A percentile compares a stretch with the other conserved stretches of the same genome.
phyloP scores from a whole-genome alignment of 192 early-diverging fungal genomes.

The Gryganskiella cystojenkinii region DNA sequence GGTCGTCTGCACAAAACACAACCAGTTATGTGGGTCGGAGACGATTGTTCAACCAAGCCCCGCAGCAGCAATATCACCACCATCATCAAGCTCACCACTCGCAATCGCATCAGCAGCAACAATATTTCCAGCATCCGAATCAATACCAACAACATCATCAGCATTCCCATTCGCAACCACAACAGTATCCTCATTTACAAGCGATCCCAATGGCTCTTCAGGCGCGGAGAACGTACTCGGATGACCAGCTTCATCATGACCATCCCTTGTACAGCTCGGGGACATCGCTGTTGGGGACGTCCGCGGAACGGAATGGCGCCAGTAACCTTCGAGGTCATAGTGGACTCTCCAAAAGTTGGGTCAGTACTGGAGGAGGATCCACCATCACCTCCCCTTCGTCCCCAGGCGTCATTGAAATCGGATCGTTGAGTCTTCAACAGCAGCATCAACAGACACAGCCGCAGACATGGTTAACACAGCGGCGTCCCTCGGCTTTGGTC shows the following conservation, averaged over 20 bases:
- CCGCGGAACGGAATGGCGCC: background rate
- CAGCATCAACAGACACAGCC: background rate
- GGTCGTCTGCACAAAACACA: conserved; percentile 27
- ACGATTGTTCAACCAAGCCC: conserved; percentile 14
- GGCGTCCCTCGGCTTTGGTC: conserved; percentile 1
- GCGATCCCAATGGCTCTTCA: background rate
- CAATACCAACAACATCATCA: conserved; percentile 3
- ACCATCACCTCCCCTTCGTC: background rate
- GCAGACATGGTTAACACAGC: background rate
- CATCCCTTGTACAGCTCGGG: background rate
- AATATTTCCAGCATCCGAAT: conserved; percentile 1
- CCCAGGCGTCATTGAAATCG: background rate
- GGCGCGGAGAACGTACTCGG: conserved; percentile 20
- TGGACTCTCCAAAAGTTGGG: conserved; percentile 37
- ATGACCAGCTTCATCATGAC: conserved; percentile 5
- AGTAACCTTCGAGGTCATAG: conserved; percentile 13
- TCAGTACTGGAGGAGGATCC: background rate
- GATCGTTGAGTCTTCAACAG: no score
- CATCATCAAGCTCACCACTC: conserved; percentile 1
- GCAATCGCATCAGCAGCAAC: conserved; percentile 4
- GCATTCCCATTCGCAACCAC: background rate
- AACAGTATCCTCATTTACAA: conserved; percentile 3
- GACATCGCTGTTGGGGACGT: background rate
- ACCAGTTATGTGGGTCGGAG: conserved; percentile 32
- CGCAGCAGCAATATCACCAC: conserved; percentile 16